phyloP scores from a whole-genome alignment of 1,139 yeast species.

The Geotrichum reessii region DNA sequence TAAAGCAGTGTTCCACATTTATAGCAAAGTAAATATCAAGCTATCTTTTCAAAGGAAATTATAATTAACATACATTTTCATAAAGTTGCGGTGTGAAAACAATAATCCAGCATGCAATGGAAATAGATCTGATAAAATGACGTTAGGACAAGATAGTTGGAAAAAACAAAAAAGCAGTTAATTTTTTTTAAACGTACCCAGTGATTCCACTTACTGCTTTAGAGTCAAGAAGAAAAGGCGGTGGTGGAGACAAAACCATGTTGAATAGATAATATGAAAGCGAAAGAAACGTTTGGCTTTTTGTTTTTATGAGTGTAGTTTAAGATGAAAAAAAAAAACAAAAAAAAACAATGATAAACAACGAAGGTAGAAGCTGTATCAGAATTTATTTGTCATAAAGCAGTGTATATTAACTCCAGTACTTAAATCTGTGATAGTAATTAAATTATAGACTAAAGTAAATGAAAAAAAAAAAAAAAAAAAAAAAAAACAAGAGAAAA shows the following conservation, averaged over 20 bases:
- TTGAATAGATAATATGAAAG: background rate
- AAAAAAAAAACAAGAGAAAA: background rate
- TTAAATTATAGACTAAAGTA: background rate
- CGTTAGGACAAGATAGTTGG: background rate
- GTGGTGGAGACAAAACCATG: slow-evolving; percentile 5
- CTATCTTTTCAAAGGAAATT: too few relatives aligned
- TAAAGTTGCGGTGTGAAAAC: slow-evolving; percentile 96
- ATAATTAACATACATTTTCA: slow-evolving; percentile 52
- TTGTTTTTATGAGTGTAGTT: too few relatives aligned
- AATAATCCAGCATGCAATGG: slow-evolving; percentile 95
- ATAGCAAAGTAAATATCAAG: too few relatives aligned
- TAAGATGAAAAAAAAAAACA: too few relatives aligned
- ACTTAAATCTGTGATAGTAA: background rate
- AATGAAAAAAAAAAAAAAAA: background rate
- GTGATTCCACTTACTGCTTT: slow-evolving; percentile 80
- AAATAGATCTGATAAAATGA: slow-evolving; percentile 51
- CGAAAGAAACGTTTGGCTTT: background rate
- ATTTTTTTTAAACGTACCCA: slow-evolving; percentile 40
- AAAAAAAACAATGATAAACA: background rate
- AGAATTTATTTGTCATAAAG: background rate
- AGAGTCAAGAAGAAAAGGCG: slow-evolving; percentile 61
- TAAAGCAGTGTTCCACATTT: background rate
- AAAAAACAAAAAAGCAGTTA: background rate
- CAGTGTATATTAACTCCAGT: too few relatives aligned
- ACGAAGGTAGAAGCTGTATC: background rate